Percentiles rank a stretch among this genome's conserved stretches.
These are phyloP conservation scores for Durusdinium trenchii DNA, from an alignment of 73 alveolate genomes.

Conservation along the genomic window DNA sequence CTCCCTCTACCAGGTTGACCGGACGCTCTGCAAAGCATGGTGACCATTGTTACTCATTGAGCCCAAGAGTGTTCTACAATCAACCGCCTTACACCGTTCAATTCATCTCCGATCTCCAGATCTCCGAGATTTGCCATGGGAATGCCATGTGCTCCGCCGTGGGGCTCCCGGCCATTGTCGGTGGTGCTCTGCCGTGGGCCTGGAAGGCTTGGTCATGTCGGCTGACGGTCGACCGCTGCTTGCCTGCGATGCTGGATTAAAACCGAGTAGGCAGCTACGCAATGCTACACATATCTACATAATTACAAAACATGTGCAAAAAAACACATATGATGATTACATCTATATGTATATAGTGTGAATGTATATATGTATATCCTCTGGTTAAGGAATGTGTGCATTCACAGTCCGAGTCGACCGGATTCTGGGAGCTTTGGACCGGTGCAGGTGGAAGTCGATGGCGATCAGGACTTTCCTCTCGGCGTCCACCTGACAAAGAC, in stretches of 20 bases:
- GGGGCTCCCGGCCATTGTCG: slow-evolving; percentile 29
- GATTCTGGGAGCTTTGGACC: background rate
- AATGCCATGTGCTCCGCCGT: too few relatives aligned
- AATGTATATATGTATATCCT: too few relatives aligned
- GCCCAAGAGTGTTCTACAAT: too few relatives aligned
- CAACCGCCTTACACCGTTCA: too few relatives aligned
- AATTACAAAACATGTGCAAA: background rate
- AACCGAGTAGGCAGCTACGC: background rate
- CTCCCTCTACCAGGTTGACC: too few relatives aligned
- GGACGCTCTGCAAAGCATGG: too few relatives aligned
- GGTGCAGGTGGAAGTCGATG: slow-evolving; percentile 40
- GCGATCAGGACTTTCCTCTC: background rate
- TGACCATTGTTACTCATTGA: too few relatives aligned
- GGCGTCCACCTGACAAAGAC: background rate
- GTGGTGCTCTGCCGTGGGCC: slow-evolving; percentile 57
- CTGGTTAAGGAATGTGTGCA: too few relatives aligned
- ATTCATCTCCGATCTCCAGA: too few relatives aligned
- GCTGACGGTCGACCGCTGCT: background rate
- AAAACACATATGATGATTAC: background rate
- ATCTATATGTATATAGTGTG: background rate
- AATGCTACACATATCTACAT: background rate
- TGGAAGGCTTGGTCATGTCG: background rate
- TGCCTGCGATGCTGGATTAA: background rate
- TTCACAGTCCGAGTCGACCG: background rate
- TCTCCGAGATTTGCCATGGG: too few relatives aligned